A percentile compares a stretch with the other conserved stretches of the same genome.
phyloP scores from a whole-genome alignment of 1,284 basidiomycete species.

The Rhodotorula sp. region DNA sequence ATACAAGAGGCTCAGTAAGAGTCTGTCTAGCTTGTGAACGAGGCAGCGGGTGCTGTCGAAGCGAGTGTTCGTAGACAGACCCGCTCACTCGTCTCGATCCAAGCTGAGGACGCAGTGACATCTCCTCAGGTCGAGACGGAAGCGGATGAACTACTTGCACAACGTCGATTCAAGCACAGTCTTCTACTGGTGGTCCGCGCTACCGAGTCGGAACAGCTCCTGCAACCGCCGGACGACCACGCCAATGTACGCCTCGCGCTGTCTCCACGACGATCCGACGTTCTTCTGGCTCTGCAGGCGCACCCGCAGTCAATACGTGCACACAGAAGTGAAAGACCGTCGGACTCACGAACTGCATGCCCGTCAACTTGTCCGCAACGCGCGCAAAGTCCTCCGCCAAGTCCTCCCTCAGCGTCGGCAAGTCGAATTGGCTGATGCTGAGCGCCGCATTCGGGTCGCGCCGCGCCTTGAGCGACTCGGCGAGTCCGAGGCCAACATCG shows the following conservation, averaged over 20 bases:
- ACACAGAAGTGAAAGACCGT: background rate
- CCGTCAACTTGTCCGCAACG: conserved; percentile 12
- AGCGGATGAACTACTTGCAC: too few relatives aligned
- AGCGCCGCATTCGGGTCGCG: conserved; percentile 1
- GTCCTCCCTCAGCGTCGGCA: conserved; percentile 24
- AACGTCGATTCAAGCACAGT: background rate
- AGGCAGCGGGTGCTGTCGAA: too few relatives aligned
- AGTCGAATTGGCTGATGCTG: conserved; percentile 23
- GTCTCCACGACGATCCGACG: conserved; percentile 22
- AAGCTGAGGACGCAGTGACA: background rate
- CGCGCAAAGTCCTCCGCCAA: conserved; percentile 22
- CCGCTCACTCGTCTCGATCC: too few relatives aligned
- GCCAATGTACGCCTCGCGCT: conserved; percentile 30
- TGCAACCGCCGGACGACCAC: conserved; percentile 26
- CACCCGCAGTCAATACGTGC: background rate
- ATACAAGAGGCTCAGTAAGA: too few relatives aligned
- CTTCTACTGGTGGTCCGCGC: background rate
- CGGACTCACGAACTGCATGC: conserved; percentile 23
- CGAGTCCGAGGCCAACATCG: conserved; percentile 32
- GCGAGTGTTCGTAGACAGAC: too few relatives aligned
- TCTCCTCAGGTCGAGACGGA: background rate
- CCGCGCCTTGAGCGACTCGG: conserved; percentile 26
- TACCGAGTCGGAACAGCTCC: conserved; percentile 17
- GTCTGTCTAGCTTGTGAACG: too few relatives aligned
- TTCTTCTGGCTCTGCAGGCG: conserved; percentile 23